Percentiles rank a stretch among this genome's conserved stretches.
Evolutionary conservation across 2,329 filamentous ascomycete species (phyloP).

Genomic region (Colletotrichum horii): DNA sequence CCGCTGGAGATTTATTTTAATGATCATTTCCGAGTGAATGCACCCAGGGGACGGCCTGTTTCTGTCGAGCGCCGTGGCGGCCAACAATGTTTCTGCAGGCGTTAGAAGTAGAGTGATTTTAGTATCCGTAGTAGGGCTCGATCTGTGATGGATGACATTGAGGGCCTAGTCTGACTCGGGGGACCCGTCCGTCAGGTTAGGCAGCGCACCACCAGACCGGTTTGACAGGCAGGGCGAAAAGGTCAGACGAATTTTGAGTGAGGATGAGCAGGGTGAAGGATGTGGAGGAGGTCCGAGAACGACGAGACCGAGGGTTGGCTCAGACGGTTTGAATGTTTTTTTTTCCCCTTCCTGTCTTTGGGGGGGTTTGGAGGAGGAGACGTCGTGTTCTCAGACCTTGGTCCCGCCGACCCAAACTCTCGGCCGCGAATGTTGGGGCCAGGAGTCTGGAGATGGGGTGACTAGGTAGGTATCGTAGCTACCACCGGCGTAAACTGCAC

Average conservation of each 20-base stretch:
- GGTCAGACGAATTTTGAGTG: slow-evolving; percentile 15
- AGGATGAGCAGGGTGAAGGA: neutral
- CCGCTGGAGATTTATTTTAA: neutral
- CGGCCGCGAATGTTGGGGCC: neutral
- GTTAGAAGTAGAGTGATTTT: neutral
- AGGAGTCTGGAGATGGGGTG: neutral
- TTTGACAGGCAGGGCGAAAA: slow-evolving; percentile 17
- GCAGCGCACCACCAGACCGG: slow-evolving; percentile 12
- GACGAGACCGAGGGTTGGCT: neutral
- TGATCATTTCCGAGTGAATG: neutral
- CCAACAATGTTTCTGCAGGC: slow-evolving; percentile 8
- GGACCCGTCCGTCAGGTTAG: slow-evolving; percentile 15
- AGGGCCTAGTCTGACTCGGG: slow-evolving; percentile 4
- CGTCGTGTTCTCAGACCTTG: neutral
- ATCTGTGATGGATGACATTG: neutral
- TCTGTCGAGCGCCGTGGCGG: neutral
- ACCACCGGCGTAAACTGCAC: no score
- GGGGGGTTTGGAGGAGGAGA: neutral
- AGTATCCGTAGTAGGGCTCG: neutral
- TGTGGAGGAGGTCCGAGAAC: slow-evolving; percentile 11
- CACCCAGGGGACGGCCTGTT: slow-evolving; percentile 1
- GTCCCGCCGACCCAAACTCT: neutral
- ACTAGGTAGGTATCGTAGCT: no score
- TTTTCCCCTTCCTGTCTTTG: neutral
- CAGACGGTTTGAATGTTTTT: neutral